These are phyloP conservation scores for Pyrenochaeta sp. DNA, from an alignment of 2,329 filamentous ascomycete genomes.

Conservation along the genomic window DNA sequence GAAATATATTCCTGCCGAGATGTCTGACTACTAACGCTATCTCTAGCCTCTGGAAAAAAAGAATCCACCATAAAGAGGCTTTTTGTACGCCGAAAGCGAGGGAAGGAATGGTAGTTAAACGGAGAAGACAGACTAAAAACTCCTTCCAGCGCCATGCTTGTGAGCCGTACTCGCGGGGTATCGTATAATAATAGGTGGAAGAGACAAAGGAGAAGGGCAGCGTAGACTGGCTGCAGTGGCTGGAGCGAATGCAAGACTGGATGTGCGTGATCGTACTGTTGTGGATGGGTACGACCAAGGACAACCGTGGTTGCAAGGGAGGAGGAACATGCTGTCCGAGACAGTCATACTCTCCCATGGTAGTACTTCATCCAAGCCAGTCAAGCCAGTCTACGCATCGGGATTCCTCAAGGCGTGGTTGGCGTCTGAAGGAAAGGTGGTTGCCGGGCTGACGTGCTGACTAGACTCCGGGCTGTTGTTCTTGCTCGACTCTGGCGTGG, in stretches of 20 bases:
- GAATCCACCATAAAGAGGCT: not conserved
- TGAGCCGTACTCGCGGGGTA: conserved; percentile 30
- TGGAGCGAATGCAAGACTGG: conserved; percentile 1
- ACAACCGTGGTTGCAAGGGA: conserved; percentile 8
- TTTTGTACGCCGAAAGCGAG: not conserved
- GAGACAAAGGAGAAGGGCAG: conserved; percentile 10
- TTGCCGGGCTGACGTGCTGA: conserved; percentile 45
- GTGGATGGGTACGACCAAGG: conserved; percentile 2
- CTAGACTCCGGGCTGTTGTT: conserved; percentile 48
- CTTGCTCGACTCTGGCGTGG: conserved; percentile 45
- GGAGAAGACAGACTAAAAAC: conserved; percentile 6
- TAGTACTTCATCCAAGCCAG: conserved; percentile 11
- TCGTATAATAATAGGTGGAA: conserved; percentile 20
- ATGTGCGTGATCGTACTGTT: conserved; percentile 11
- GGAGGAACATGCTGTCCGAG: conserved; percentile 18
- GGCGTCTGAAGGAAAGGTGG: conserved; percentile 41
- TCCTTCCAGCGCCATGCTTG: conserved; percentile 24
- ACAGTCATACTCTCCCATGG: conserved; percentile 11
- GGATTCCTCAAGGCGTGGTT: conserved; percentile 31
- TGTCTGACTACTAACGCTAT: too few relatives aligned
- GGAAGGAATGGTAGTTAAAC: not conserved
- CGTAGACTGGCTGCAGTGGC: not conserved
- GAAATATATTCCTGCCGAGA: too few relatives aligned
- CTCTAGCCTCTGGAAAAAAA: too few relatives aligned
- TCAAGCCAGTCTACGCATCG: conserved; percentile 13